phyloP scores from a whole-genome alignment of 805 yeast species.

The Pichia pseudocactophila region DNA sequence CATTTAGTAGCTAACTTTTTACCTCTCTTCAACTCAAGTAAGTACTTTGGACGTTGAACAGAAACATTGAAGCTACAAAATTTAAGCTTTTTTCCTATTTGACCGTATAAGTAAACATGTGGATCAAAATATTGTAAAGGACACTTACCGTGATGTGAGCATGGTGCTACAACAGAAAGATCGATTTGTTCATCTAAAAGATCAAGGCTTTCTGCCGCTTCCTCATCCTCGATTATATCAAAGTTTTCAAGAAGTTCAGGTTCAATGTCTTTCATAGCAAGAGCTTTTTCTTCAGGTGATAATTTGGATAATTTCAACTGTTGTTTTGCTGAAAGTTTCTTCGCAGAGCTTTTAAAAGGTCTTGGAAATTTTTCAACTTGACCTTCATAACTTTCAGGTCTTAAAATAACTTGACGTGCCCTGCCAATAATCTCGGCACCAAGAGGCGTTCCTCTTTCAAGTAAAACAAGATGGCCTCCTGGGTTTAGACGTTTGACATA shows the following conservation, averaged over 20 bases:
- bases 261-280: conserved; percentile 18
- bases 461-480: conserved; percentile 65
- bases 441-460: conserved; percentile 83
- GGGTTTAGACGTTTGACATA: conserved; percentile 60
- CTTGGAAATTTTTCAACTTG: conserved; percentile 61
- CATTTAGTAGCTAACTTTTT: conserved; percentile 62
- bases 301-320: conserved; percentile 7
- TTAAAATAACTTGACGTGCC: conserved; percentile 81
- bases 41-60: conserved; percentile 67
- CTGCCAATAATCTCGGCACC: conserved; percentile 87
- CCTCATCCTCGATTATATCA: conserved; percentile 16
- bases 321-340: conserved; percentile 4
- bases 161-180: conserved; percentile 74
- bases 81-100: conserved; percentile 48
- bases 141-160: conserved; percentile 78
- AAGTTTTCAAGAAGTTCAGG: conserved; percentile 21
- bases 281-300: conserved; percentile 11
- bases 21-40: conserved; percentile 83
- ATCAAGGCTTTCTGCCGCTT: conserved; percentile 5
- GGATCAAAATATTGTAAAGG: conserved; percentile 80
- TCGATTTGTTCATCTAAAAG: conserved; percentile 29
- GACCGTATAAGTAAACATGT: conserved; percentile 44
- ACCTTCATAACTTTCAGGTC: conserved; percentile 60
- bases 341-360: conserved; percentile 41
- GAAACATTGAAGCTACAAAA: conserved; percentile 72